phyloP scores from a whole-genome alignment of 2,329 filamentous ascomycete species.

The Scopulariopsis brevicaulis region DNA sequence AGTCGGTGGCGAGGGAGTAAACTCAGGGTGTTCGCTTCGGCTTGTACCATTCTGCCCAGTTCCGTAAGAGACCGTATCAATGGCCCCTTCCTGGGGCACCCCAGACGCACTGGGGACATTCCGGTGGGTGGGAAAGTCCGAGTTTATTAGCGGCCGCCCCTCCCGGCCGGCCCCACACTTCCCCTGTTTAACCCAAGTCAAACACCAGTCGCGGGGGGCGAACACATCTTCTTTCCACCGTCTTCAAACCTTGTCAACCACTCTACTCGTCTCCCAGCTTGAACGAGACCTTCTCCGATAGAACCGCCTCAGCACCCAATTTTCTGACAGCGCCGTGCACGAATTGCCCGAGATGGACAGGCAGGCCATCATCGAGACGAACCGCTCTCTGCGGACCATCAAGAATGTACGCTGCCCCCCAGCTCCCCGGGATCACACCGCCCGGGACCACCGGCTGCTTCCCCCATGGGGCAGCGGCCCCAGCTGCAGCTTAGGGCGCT shows the following conservation, averaged over 20 bases:
- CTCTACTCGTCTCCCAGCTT: not conserved
- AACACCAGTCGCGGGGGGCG: not conserved
- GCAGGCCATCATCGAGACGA: conserved; percentile 56
- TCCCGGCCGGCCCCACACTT: not conserved
- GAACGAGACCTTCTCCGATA: not conserved
- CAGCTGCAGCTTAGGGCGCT: not conserved
- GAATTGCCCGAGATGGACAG: conserved; percentile 29
- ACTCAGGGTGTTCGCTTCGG: no score
- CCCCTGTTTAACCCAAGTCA: not conserved
- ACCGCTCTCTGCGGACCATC: conserved; percentile 77
- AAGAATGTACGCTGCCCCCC: conserved; percentile 53
- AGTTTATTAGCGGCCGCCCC: not conserved
- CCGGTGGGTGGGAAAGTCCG: not conserved
- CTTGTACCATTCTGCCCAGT: no score
- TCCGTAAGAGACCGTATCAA: no score
- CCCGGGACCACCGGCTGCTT: not conserved
- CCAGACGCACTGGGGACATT: not conserved
- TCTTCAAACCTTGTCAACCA: not conserved
- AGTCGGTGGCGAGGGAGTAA: no score
- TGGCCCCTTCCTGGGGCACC: no score
- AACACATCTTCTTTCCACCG: not conserved
- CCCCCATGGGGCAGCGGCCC: not conserved
- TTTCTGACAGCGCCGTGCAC: not conserved
- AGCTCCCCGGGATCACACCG: not conserved
- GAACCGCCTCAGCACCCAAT: not conserved